Conservation (phyloP, 768 basidiomycete genomes). For the Lyophyllum decastes region DNA sequence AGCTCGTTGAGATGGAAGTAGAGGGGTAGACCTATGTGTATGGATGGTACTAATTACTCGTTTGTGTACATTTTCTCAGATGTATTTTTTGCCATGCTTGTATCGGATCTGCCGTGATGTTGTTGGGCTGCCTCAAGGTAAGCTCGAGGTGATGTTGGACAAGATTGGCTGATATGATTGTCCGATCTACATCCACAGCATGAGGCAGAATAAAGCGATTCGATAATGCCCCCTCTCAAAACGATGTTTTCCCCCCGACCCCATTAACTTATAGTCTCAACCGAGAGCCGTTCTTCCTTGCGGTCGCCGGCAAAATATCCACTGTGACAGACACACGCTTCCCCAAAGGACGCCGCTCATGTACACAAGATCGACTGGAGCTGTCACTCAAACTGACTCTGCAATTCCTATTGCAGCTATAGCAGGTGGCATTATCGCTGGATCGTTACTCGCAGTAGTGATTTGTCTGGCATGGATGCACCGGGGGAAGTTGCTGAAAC, state of each 20-base stretch:
- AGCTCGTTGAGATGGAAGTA: constrained; percentile 64
- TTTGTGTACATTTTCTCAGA: constrained; percentile 14
- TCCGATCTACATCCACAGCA: constrained; percentile 6
- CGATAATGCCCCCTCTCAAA: background rate
- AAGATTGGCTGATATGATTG: constrained; percentile 4
- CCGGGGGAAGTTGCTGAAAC: constrained; percentile 46
- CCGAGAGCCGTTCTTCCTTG: background rate
- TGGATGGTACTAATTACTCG: constrained; percentile 14
- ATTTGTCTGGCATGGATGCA: constrained; percentile 45
- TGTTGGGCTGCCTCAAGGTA: background rate
- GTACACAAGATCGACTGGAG: constrained; percentile 10
- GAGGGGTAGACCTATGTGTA: constrained; percentile 21
- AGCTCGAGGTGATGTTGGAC: constrained; percentile 6
- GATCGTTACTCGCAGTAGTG: constrained; percentile 45
- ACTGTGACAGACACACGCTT: too few species aligned
- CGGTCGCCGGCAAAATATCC: background rate
- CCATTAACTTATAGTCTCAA: background rate
- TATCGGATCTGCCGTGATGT: background rate
- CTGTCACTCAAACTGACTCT: constrained; percentile 3
- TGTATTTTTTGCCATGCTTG: constrained; percentile 12
- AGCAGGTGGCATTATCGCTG: constrained; percentile 49
- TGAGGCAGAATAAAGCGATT: constrained; percentile 11
- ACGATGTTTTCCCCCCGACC: constrained; percentile 3
- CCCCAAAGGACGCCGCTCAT: background rate
- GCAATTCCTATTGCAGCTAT: constrained; percentile 49